Conservation (phyloP, 2,329 filamentous ascomycete species). For the Didymella arachidicola region DNA sequence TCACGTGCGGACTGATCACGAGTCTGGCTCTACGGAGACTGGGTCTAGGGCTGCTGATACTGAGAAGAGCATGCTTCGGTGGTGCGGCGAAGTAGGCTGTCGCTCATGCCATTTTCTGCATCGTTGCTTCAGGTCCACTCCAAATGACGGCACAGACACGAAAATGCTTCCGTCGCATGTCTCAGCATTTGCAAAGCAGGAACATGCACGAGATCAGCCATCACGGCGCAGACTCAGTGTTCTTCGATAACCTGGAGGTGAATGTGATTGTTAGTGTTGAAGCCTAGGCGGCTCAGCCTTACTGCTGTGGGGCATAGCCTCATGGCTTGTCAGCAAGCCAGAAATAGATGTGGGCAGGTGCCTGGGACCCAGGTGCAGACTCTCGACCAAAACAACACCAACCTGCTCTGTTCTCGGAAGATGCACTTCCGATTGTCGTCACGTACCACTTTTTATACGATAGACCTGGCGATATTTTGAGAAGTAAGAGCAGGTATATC, state of each 20-base stretch:
- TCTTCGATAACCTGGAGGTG: constrained; percentile 10
- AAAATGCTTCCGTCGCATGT: background rate
- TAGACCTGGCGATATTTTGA: background rate
- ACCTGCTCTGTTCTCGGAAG: background rate
- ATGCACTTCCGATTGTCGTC: background rate
- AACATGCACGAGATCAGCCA: background rate
- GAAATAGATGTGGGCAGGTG: constrained; percentile 35
- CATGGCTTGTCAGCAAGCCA: constrained; percentile 34
- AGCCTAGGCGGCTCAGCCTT: constrained; percentile 26
- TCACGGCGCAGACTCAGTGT: constrained; percentile 11
- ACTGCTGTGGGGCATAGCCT: constrained; percentile 17
- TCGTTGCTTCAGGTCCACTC: background rate
- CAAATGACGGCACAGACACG: background rate
- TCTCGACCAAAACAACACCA: constrained; percentile 7
- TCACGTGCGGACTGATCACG: constrained; percentile 4
- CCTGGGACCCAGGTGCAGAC: constrained; percentile 4
- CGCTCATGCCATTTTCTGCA: background rate
- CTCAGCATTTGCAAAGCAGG: background rate
- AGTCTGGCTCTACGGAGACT: background rate
- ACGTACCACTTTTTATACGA: background rate
- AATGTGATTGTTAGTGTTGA: constrained; percentile 13
- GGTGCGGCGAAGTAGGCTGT: background rate
- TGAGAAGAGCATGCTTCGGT: background rate
- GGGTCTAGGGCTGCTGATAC: background rate
- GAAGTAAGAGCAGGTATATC: constrained; percentile 9